phyloP scores from a whole-genome alignment of 192 early-diverging fungal species.

The Phycomyces blakesleeanus region DNA sequence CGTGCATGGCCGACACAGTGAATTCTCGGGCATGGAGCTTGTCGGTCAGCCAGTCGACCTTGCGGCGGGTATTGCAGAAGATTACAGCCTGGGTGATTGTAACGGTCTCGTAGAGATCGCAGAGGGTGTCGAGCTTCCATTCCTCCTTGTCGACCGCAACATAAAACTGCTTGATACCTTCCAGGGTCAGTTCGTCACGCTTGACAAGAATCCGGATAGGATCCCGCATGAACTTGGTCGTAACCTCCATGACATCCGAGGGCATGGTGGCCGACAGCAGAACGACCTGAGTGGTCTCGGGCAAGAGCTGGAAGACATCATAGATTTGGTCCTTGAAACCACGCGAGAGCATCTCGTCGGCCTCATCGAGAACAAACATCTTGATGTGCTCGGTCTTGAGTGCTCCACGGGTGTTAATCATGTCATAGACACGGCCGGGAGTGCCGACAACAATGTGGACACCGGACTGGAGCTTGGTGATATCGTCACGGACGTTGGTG shows the following conservation, averaged over 20 bases:
- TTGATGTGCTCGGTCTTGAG: slow-evolving; percentile 84
- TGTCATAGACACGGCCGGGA: slow-evolving; percentile 97
- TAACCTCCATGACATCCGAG: slow-evolving; percentile 89
- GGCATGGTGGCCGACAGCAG: slow-evolving; percentile 98
- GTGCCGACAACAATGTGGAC: slow-evolving; percentile 96
- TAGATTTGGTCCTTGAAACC: slow-evolving; percentile 99
- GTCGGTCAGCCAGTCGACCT: slow-evolving; percentile 99
- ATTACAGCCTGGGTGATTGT: slow-evolving; percentile 99
- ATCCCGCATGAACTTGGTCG: slow-evolving; percentile 97
- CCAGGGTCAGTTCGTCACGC: slow-evolving; percentile 92
- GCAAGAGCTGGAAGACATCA: slow-evolving; percentile 91
- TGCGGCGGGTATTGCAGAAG: slow-evolving; percentile 99
- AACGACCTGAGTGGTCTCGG: slow-evolving; percentile 89
- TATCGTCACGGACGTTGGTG: slow-evolving; percentile 90
- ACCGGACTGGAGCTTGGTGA: slow-evolving; percentile 72
- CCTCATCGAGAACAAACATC: slow-evolving; percentile 99
- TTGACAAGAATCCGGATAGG: slow-evolving; percentile 99
- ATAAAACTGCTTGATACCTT: slow-evolving; percentile 94
- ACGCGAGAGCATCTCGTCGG: slow-evolving; percentile 97
- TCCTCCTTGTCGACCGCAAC: slow-evolving; percentile 98
- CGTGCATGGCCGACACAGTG: slow-evolving; percentile 98
- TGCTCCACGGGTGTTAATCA: slow-evolving; percentile 87
- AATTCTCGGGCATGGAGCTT: slow-evolving; percentile 87
- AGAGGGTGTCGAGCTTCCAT: slow-evolving; percentile 98
- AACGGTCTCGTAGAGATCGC: slow-evolving; percentile 97